Percentiles rank a stretch among this genome's conserved stretches.
phyloP scores from a whole-genome alignment of 2,329 filamentous ascomycete genomes.

The Fusarium irregulare region DNA sequence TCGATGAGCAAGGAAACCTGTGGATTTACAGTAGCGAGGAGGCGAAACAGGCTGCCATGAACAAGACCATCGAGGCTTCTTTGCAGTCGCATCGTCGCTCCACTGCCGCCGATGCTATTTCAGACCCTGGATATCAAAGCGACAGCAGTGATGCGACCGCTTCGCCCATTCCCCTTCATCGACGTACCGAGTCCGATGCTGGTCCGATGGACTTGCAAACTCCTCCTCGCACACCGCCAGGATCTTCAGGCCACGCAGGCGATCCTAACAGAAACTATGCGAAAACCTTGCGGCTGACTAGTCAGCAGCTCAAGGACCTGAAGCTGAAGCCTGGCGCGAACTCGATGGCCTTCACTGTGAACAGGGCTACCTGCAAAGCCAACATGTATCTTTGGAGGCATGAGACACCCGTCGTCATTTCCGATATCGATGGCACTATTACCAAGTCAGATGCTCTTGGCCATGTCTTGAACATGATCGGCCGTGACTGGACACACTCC shows the following conservation, averaged over 20 bases:
- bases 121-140: constrained; percentile 95
- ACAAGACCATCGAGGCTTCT: constrained; percentile 66
- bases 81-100: constrained; percentile 60
- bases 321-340: constrained; percentile 88
- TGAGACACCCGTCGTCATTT: constrained; percentile 94
- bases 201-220: constrained; percentile 67
- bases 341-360: constrained; percentile 95
- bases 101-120: constrained; percentile 80
- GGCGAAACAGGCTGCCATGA: constrained; percentile 88
- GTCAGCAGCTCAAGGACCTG: constrained; percentile 90
- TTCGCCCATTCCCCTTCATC: constrained; percentile 62
- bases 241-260: constrained; percentile 66
- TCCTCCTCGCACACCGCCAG: constrained; percentile 76
- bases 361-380: constrained; percentile 89
- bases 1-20: constrained; percentile 95
- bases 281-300: constrained; percentile 94
- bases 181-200: constrained; percentile 74
- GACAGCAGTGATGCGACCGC: constrained; percentile 76
- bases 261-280: constrained; percentile 90
- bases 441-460: constrained; percentile 96
- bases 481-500: constrained; percentile 96
- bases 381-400: constrained; percentile 95
- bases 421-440: constrained; percentile 98
- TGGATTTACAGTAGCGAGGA: constrained; percentile 99
- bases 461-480: constrained; percentile 95